Evolutionary conservation across 2,329 filamentous ascomycete species (phyloP), one percentile per base, ranked within the genome.

Genomic region (Paecilomyces sp.): DNA sequence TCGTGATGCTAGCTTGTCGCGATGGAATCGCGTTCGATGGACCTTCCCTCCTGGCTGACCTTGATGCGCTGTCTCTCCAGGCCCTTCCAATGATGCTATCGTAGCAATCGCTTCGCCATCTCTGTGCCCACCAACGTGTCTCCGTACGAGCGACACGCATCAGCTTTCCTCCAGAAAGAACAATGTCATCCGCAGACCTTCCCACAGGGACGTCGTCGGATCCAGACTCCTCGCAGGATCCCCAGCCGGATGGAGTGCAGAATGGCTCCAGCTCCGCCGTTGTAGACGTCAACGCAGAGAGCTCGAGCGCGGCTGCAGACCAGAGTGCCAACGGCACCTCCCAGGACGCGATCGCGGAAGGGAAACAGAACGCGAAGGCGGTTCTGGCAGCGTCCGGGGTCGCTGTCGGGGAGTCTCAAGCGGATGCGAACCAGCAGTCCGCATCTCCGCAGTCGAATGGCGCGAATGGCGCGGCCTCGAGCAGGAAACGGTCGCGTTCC

Each of bases 311-410:
- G 24, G 62, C 63, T 28, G 56, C 65, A 30, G 68, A 66, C 51
- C 67, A 66, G 51, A 64, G 66, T 33, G 59, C 63, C 24, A 71
- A 74, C 63, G 71, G 70, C 28, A 61, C 66, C 12, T 56, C 62
- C 36, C 59, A 68, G 11, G 78, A 81, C 71, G 71, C 76, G 58
- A 84, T 86, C 59, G 77, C 79, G 58, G 82, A 85, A 70, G 81
- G 81, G 58, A 87, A 87, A 67, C 81, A 85, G 67, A 83, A 81
- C 70, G 83, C 83, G 55, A 85, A 83, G 71, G 82, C 83, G 47
- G 77, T 84, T 57, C 77, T 86, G 68, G 81, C 80, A 47, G 81
- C 82, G 25, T 82, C 83, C n/a, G 75, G 73, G 11, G 68, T 73
- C 50, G 61, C 71, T 25, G 30, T 71, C 50, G 62, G 67, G 52